Base-by-base conservation (phyloP, 345 rosid species). In the Populus deltoides region DNA sequence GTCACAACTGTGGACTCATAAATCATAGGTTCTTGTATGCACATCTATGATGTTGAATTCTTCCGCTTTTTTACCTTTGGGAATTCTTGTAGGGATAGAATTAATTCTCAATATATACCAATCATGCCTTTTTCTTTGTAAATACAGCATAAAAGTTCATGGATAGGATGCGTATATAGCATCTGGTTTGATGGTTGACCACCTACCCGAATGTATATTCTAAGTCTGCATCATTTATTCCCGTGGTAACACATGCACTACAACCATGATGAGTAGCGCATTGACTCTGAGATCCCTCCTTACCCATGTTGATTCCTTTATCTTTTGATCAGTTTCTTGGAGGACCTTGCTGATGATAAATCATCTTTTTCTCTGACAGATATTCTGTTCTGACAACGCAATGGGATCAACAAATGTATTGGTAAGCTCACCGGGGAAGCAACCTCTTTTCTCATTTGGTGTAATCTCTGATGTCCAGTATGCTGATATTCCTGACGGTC, bases 401-500 rank as follows among this genome's bases (percentile, higher is more conserved):
- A 92, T 90, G 97, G 93, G 85, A 61, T 84, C 91, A 18, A 83
- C 81, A 78, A 87, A 79, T 8, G 83, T 75, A 49, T 79, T 78
- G 72, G 49, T 78, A 61, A 81, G 79, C 12, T 24, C 72, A 72
- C 87, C 70, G 71, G 88, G 80, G 76, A 83, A 76, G 69, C 80
- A 79, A 73, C 98, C 97, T 36, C 89, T 91, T 67, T 95, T 95
- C 82, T 96, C 97, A 15, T 93, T 93, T 41, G 99, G 98, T 51
- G 92, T 92, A 61, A 92, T 96, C 43, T 85, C 97, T 29, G 98
- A 93, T 83, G 93, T 96, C 59, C 99, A 93, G 70, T 90, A 93
- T 73, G 98, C 97, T 11, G 98, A 96, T 83, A 89, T 96, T 82
- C 92, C 94, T 15, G 98, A 96, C 35, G 98, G 99, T 1, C 80